Evolutionary conservation across 352 stramenopile species (phyloP), one percentile per base, ranked within the genome.

Genomic region (Globisporangium alternatum): DNA sequence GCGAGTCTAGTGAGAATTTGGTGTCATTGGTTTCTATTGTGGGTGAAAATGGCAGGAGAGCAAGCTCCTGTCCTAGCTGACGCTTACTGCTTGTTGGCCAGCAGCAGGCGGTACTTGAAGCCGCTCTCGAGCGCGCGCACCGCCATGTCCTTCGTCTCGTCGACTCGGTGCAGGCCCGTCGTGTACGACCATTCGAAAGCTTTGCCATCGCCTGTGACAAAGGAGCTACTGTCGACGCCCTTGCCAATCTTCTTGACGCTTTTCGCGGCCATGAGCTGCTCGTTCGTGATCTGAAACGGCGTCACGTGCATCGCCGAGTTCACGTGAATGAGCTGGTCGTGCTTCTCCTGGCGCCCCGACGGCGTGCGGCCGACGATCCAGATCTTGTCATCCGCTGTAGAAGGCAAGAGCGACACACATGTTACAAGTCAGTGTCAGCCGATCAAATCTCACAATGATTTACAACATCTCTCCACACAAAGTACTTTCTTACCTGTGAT

Each of bases 311-410:
- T 91, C 56, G 77, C 67, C 19, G 86, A 85, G n/a, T 74, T 66
- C 47, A 90, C 78, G 19, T 87, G 78, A 9, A 78, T 56, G 65
- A 88, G 81, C 31, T 78, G 45, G 35, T 90, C 75, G 19, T 69
- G 67, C 39, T 76, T 69, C 60, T 87, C 71, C 61, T 84, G 71
- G 52, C 81, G 86, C 7, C 81, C 83, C 33, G 86, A 88, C 22
- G 83, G 86, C 54, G 84, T 95, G 33, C 86, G 81, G 2, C 86
- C 86, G n/a, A 86, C 70, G 52, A 90, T 49, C 86, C 86, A 95
- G 49, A 91, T 70, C 64, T 89, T 87, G 57, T 88, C 67, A 45
- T 94, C 86, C 37, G 57, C 86, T 93, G 64, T 30, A 73, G 13
- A 58, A 51, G 19, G 53, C 4, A 25, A 4, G 4, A 33, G 3